Base-by-base conservation (phyloP, 768 basidiomycete species). In the Termitomyces titanicus region DNA sequence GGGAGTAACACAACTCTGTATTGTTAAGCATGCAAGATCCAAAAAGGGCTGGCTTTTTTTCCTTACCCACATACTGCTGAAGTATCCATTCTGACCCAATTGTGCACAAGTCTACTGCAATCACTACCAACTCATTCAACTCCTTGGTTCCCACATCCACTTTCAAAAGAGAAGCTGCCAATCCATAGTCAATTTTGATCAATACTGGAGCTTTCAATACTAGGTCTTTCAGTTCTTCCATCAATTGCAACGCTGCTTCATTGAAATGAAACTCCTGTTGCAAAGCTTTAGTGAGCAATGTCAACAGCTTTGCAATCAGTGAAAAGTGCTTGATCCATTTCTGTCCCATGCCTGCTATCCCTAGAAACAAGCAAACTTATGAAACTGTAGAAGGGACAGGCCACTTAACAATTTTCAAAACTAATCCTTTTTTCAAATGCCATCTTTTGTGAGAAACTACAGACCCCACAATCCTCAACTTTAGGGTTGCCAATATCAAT, bases 21-120 rank as follows among this genome's bases (percentile, higher is more conserved):
- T 69, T 57, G 34, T 68, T 75, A 59, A 65, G 74, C 0, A 72
- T 72, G 51, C 69, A 66, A 0, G 70, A 74, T 0, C 72, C 69
- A 57, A 60, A 75, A 0, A 67, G 38, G 0, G 68, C 62, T 0
- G 66, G 71, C 15, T 57, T 56, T 27, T 64, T 61, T 2, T 60
- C 58, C 2, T 55, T 22, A 0, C 68, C 57, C 3, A 53, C 53
- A 0, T 66, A 47, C 49, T 78, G 77, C 3, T 63, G 70, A 0
- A 75, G 44, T 6, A 71, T 63, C 58, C 68, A 77, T 0, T 74
- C 73, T 0, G 76, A 64, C 0, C 69, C 72, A 12, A 66, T 63
- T 1, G 46, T 46, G 2, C 63, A 69, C 0, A 71, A 68, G 54
- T 78, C 73, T 0, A 76, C 70, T 3, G 68, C 65, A 0, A 77